phyloP scores from a whole-genome alignment of 2,329 filamentous ascomycete genomes.

The Botrytis tulipae region DNA sequence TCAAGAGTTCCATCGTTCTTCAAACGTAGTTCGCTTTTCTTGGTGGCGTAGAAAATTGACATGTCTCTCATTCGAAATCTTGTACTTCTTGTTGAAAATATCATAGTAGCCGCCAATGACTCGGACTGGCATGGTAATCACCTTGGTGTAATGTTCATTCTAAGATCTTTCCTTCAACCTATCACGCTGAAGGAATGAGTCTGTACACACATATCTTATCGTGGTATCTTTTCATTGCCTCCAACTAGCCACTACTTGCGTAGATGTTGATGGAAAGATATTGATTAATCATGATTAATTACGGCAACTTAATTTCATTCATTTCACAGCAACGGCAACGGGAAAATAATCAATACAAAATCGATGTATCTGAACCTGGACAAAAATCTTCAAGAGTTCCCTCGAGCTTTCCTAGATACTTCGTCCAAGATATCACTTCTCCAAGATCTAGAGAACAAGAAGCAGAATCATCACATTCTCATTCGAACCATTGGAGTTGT shows the following conservation, averaged over 20 bases:
- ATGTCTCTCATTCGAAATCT: neutral
- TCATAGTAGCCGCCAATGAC: neutral
- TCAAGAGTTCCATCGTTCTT: neutral
- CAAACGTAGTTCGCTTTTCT: neutral
- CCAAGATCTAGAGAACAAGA: neutral
- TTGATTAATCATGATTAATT: too few relatives aligned
- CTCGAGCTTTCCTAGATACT: neutral
- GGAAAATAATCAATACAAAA: too few relatives aligned
- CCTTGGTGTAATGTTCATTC: neutral
- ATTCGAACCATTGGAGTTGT: neutral
- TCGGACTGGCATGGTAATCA: neutral
- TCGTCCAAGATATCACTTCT: neutral
- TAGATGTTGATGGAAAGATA: too few relatives aligned
- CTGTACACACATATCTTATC: neutral
- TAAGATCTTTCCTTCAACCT: neutral
- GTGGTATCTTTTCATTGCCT: neutral
- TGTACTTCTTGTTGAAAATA: neutral
- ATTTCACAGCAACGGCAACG: neutral
- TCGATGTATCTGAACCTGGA: neutral
- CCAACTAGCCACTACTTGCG: neutral
- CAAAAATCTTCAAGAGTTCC: fast-evolving
- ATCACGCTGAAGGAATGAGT: neutral
- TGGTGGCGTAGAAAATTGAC: neutral
- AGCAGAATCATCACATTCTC: neutral
- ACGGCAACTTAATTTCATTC: neutral